Base-by-base conservation (phyloP, 371 early-diverging fungal genomes). In the Sanchytrium tribonematis region DNA sequence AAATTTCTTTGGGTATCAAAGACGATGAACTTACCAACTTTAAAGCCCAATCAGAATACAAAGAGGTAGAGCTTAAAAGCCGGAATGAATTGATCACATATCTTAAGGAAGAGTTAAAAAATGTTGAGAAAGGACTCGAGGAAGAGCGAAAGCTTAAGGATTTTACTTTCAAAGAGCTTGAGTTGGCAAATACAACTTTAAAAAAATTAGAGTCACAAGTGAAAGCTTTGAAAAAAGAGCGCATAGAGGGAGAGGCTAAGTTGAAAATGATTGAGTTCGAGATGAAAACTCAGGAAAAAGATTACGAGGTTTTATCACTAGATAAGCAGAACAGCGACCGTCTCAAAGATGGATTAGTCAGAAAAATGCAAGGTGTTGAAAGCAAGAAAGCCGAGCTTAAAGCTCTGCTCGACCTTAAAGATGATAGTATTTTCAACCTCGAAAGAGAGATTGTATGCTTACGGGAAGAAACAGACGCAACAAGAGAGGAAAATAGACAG, bases 171-270 rank as follows among this genome's bases (percentile, higher is more conserved):
- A 48, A 48, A 22, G 48, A 48, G 22, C 22, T 48, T 12, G 48
- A 48, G 48, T 12, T 48, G 12, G 5, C 48, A 12, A 22, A 5
- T 22, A 48, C 5, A 5, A 48, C 48, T 48, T 12, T 48, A 12
- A 48, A 48, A 48, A 48, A 48, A 48, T 48, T 48, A 48, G 48
- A 48, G 22, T 48, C 48, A 48, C 48, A 48, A 48, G 48, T 48
- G 5, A 48, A 48, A 48, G 48, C 48, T 12, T 48, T 48, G 22
- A 48, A 48, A 22, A 48, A 48, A 22, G 48, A 48, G 22, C 5
- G 22, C 12, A 12, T 5, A 12, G 48, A 48, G 22, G 48, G 5
- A 12, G 48, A 48, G 48, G 22, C 12, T 48, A 48, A 48, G 22
- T 48, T 48, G 12, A 48, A 48, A 48, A 48, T 48, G 5, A 48